A percentile compares a stretch with the other conserved stretches of the same genome.
Conservation (phyloP, 768 basidiomycete genomes). For the Podaxis sp. region DNA sequence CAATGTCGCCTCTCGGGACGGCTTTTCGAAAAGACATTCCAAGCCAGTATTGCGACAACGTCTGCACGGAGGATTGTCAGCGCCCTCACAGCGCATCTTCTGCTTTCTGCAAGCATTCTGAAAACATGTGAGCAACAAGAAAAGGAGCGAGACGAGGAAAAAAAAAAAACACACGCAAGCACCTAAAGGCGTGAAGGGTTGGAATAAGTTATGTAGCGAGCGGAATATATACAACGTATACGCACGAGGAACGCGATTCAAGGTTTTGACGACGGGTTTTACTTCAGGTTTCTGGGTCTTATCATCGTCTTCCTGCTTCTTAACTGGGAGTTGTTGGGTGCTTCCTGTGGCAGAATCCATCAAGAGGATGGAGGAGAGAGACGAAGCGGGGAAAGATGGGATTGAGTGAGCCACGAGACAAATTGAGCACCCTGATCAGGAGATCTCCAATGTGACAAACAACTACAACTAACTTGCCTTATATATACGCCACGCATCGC, state of each 20-base stretch:
- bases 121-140: conserved; percentile 17
- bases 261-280: conserved; percentile 73
- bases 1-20: conserved; percentile 80
- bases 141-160: conserved; percentile 2
- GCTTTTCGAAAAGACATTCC: conserved; percentile 95
- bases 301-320: conserved; percentile 65
- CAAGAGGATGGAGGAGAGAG: conserved; percentile 20
- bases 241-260: conserved; percentile 87
- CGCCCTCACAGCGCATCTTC: conserved; percentile 97
- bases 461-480: conserved; percentile 12
- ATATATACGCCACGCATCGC: conserved; percentile 1
- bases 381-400: conserved; percentile 14
- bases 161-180: conserved; percentile 63
- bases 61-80: conserved; percentile 95
- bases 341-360: conserved; percentile 35
- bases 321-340: conserved; percentile 38
- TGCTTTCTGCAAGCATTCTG: conserved; percentile 95
- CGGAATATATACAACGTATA: conserved; percentile 25
- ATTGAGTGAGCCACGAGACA: conserved; percentile 20
- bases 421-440: conserved; percentile 19
- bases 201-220: conserved; percentile 19
- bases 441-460: conserved; percentile 20
- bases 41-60: conserved; percentile 88
- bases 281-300: conserved; percentile 61
- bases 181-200: conserved; percentile 42